Percentiles rank a stretch among this genome's conserved stretches.
phyloP scores from a whole-genome alignment of 2,329 filamentous ascomycete genomes.

The Diaporthe nobilis region DNA sequence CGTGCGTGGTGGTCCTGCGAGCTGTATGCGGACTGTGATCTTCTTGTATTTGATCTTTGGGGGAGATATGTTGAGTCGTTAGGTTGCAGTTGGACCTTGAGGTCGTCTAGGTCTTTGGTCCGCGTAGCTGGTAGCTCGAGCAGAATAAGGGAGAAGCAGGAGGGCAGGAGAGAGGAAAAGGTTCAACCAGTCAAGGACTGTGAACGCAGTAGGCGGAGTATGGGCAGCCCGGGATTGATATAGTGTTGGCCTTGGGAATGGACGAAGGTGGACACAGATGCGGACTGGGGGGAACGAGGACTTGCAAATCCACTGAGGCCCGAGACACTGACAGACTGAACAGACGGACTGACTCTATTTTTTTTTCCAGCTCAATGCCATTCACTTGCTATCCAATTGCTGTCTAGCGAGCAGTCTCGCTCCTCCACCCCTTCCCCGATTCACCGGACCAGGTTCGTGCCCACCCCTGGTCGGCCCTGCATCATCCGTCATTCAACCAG shows the following conservation, averaged over 20 bases:
- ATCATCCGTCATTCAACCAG: conserved; percentile 37
- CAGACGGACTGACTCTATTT: background rate
- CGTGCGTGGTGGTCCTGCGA: conserved; percentile 18
- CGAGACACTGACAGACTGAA: conserved; percentile 20
- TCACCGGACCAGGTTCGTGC: conserved; percentile 29
- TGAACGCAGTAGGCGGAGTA: conserved; percentile 15
- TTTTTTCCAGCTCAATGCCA: background rate
- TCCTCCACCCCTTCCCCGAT: conserved; percentile 24
- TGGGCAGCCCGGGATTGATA: conserved; percentile 29
- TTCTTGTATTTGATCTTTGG: background rate
- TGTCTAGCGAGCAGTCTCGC: background rate
- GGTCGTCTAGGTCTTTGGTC: conserved; percentile 24
- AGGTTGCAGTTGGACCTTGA: conserved; percentile 3
- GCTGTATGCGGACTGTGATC: conserved; percentile 7
- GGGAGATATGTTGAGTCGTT: background rate
- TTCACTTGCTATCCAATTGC: conserved; percentile 2
- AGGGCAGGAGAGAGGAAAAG: conserved; percentile 11
- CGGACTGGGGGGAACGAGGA: background rate
- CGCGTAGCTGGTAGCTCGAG: conserved; percentile 16
- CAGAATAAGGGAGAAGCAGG: conserved; percentile 21
- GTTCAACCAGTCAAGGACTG: conserved; percentile 21
- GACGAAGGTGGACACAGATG: conserved; percentile 2
- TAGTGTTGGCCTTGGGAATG: conserved; percentile 6
- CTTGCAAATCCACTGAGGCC: conserved; percentile 18
- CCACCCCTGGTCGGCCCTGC: conserved; percentile 36